A percentile compares a stretch with the other conserved stretches of the same genome.
Conservation (phyloP, 2,329 filamentous ascomycete species). For the Cercospora zeina region DNA sequence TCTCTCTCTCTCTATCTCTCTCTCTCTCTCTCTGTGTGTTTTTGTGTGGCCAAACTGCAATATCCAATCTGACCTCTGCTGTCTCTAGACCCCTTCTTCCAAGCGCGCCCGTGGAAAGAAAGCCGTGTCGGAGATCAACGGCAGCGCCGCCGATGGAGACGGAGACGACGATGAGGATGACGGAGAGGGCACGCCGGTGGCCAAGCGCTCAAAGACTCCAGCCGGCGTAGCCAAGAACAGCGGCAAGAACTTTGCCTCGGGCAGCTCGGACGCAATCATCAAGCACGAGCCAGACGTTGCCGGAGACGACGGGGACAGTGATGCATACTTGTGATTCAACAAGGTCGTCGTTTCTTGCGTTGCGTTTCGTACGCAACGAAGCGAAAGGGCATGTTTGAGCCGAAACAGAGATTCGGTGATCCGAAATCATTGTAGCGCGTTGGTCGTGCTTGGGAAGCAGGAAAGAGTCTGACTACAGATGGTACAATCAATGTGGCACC, state of each 20-base stretch:
- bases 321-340: neutral
- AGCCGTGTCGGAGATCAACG: constrained; percentile 6
- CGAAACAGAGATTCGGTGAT: neutral
- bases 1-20: neutral
- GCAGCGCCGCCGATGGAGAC: neutral
- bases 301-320: neutral
- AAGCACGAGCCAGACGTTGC: neutral
- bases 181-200: constrained; percentile 1
- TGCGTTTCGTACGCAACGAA: neutral
- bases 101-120: constrained; percentile 19
- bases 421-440: neutral
- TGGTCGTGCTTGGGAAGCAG: neutral
- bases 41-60: neutral
- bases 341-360: neutral
- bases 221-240: neutral
- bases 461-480: neutral
- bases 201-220: constrained; percentile 9
- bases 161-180: constrained; percentile 17
- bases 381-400: neutral
- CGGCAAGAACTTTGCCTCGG: neutral
- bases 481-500: neutral
- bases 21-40: no score
- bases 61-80: neutral
- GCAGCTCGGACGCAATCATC: neutral
- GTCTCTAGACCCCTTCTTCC: constrained; percentile 8